Conservation (phyloP, 2,329 filamentous ascomycete genomes). For the Aspergillus chevalieri region DNA sequence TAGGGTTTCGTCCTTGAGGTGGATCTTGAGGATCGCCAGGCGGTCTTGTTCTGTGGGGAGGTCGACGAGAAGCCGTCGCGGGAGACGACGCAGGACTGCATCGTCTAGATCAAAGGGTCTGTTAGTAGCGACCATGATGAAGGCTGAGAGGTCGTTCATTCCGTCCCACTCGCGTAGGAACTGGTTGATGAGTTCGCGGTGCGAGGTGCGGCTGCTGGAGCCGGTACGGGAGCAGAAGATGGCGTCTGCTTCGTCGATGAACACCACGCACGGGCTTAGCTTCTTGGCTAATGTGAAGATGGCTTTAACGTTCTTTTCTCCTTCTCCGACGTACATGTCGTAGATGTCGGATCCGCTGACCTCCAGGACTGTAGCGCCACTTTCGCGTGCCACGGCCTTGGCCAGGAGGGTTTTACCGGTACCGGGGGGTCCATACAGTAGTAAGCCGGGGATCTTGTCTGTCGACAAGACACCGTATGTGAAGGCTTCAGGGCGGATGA, state of each 20-base stretch:
- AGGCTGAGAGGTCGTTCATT: constrained; percentile 73
- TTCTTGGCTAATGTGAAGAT: constrained; percentile 90
- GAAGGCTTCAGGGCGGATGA: constrained; percentile 89
- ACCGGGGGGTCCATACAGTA: constrained; percentile 78
- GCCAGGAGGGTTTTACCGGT: constrained; percentile 59
- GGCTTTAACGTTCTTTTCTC: constrained; percentile 90
- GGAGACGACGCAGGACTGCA: constrained; percentile 47
- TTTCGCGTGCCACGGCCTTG: constrained; percentile 60
- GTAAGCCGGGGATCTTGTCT: constrained; percentile 82
- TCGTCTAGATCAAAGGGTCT: constrained; percentile 85
- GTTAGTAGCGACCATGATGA: constrained; percentile 98
- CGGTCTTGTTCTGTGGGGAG: constrained; percentile 43
- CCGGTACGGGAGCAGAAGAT: constrained; percentile 71
- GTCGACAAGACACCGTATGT: constrained; percentile 86
- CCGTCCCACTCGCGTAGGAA: constrained; percentile 97
- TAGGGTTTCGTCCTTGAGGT: constrained; percentile 43
- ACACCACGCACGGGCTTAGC: constrained; percentile 84
- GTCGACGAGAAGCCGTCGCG: constrained; percentile 45
- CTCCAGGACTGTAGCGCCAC: constrained; percentile 67
- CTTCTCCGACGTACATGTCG: constrained; percentile 93
- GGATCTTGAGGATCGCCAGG: constrained; percentile 43
- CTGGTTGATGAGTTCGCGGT: constrained; percentile 91
- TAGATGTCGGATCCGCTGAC: constrained; percentile 87
- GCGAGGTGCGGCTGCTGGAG: constrained; percentile 59
- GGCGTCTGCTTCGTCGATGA: constrained; percentile 94